These are phyloP conservation scores for Cyclotella baltica DNA, from an alignment of 108 stramenopile species.

Conservation along the genomic window DNA sequence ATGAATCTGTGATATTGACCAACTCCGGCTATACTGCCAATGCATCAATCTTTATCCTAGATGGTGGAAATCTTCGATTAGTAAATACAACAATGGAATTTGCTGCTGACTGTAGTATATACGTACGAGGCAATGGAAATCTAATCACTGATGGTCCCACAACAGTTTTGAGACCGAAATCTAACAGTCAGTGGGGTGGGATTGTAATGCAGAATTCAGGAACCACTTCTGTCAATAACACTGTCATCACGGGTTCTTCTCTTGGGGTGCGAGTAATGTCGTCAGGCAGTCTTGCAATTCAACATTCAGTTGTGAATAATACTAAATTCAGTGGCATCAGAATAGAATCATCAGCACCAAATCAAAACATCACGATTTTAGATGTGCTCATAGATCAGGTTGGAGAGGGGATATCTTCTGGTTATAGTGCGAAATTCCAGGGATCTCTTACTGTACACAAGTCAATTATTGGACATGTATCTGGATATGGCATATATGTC, in stretches of 20 bases:
- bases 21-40: conserved; percentile 5
- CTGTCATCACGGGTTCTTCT: conserved; percentile 1
- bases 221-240: not conserved
- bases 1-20: not conserved
- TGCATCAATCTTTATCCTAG: conserved; percentile 5
- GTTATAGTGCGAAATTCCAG: not conserved
- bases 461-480: conserved; percentile 14
- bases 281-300: not conserved
- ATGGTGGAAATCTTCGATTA: conserved; percentile 14
- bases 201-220: conserved; percentile 9
- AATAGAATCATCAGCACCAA: conserved; percentile 2
- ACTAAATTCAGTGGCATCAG: not conserved
- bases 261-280: conserved; percentile 1
- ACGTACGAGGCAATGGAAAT: not conserved
- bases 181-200: conserved; percentile 1
- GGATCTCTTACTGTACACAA: conserved; percentile 9
- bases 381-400: conserved; percentile 7
- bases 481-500: conserved; percentile 1
- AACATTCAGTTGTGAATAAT: not conserved
- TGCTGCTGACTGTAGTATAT: conserved; percentile 4
- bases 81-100: conserved; percentile 13
- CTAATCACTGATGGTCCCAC: conserved; percentile 10
- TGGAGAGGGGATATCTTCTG: conserved; percentile 2
- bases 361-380: not conserved
- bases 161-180: not conserved